phyloP scores from a whole-genome alignment of 108 stramenopile genomes.

The Nannochloropsis granulata region DNA sequence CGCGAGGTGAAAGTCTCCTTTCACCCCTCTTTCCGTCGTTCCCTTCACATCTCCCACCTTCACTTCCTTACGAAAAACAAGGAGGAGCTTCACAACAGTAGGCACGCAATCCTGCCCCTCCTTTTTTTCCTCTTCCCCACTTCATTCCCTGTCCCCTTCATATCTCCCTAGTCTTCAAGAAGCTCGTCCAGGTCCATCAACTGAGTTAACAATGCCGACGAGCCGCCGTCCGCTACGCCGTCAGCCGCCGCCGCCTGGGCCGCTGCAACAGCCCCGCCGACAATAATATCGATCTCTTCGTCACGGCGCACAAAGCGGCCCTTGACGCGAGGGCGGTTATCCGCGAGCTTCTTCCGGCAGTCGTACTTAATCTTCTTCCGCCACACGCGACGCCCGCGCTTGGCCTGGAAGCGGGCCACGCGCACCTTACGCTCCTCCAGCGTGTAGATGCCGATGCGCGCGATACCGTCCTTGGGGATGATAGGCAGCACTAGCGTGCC shows the following conservation, averaged over 20 bases:
- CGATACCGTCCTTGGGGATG: neutral
- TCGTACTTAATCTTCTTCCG: slow-evolving; percentile 97
- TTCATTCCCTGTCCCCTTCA: neutral
- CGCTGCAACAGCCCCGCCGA: neutral
- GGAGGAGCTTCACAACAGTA: too few relatives aligned
- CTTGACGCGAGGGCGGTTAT: slow-evolving; percentile 92
- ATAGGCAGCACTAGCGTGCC: slow-evolving; percentile 1
- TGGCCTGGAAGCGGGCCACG: slow-evolving; percentile 87
- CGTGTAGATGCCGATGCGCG: slow-evolving; percentile 67
- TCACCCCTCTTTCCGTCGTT: too few relatives aligned
- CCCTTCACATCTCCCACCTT: too few relatives aligned
- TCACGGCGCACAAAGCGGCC: slow-evolving; percentile 74
- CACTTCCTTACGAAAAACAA: too few relatives aligned
- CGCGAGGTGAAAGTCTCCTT: too few relatives aligned
- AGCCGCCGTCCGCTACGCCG: neutral
- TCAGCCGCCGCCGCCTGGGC: neutral
- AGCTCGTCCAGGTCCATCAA: neutral
- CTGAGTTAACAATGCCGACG: neutral
- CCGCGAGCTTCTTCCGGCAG: slow-evolving; percentile 94
- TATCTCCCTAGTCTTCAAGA: neutral
- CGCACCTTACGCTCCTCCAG: slow-evolving; percentile 72
- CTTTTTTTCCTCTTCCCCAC: neutral
- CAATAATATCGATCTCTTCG: slow-evolving; percentile 5
- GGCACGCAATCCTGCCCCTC: too few relatives aligned
- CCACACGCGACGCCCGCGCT: slow-evolving; percentile 86